Percentiles rank a stretch among this genome's conserved stretches.
Evolutionary conservation across 1,139 yeast genomes (phyloP).

Genomic region (Entelexis sorbosivorans): DNA sequence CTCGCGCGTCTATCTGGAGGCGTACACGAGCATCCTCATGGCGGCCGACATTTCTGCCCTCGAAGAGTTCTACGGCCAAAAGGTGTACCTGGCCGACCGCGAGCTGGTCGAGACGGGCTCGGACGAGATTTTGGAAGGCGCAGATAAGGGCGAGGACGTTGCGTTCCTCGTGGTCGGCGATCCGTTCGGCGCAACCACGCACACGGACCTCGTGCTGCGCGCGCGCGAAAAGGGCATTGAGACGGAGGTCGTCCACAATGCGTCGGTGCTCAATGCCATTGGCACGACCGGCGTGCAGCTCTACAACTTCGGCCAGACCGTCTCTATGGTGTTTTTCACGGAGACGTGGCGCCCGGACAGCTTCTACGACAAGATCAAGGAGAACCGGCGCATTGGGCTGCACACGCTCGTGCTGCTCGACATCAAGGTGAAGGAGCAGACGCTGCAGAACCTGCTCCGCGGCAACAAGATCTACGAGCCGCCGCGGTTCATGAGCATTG

Average conservation of each 20-base stretch:
- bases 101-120: slow-evolving; percentile 87
- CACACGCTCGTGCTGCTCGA: slow-evolving; percentile 83
- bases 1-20: slow-evolving; percentile 83
- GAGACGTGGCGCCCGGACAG: slow-evolving; percentile 95
- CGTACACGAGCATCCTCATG: slow-evolving; percentile 90
- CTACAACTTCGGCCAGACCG: slow-evolving; percentile 93
- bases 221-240: slow-evolving; percentile 74
- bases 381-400: slow-evolving; percentile 78
- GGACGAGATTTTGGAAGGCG: slow-evolving; percentile 67
- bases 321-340: slow-evolving; percentile 88
- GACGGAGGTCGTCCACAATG: slow-evolving; percentile 82
- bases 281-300: slow-evolving; percentile 96
- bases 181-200: slow-evolving; percentile 97
- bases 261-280: slow-evolving; percentile 95
- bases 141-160: slow-evolving; percentile 58
- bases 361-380: slow-evolving; percentile 79
- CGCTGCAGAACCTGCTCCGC: slow-evolving; percentile 85
- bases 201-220: slow-evolving; percentile 81
- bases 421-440: slow-evolving; percentile 93
- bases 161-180: slow-evolving; percentile 96
- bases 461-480: slow-evolving; percentile 91
- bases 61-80: slow-evolving; percentile 76
- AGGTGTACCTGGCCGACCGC: slow-evolving; percentile 80
- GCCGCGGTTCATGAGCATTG: slow-evolving; percentile 89
- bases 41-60: slow-evolving; percentile 57